A percentile compares a stretch with the other conserved stretches of the same genome.
Evolutionary conservation across 306 rosid genomes (phyloP).

Genomic region (Cicer cuneatum): DNA sequence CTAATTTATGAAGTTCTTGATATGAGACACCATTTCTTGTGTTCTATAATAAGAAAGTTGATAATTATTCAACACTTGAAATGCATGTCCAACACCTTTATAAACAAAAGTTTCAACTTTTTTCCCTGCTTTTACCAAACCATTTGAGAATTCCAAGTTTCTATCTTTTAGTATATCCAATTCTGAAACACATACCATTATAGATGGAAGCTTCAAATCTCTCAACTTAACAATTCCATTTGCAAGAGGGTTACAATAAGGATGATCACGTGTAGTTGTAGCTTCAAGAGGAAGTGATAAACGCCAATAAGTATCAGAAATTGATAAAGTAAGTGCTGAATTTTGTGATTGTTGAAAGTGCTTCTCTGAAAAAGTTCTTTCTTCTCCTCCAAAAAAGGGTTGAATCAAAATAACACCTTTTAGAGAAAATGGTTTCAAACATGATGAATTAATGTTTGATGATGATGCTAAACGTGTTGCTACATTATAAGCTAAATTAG

Average conservation of each 20-base stretch:
- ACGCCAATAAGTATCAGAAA: constrained; percentile 77
- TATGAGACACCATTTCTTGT: constrained; percentile 67
- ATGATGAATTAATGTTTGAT: background rate
- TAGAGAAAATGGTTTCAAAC: constrained; percentile 49
- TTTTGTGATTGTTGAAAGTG: constrained; percentile 52
- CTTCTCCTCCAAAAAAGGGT: constrained; percentile 91
- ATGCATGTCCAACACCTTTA: constrained; percentile 85
- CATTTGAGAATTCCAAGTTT: constrained; percentile 66
- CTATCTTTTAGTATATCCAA: constrained; percentile 75
- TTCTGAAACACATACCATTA: constrained; percentile 76
- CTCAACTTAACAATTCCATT: constrained; percentile 51
- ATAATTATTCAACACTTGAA: constrained; percentile 75
- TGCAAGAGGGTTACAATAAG: constrained; percentile 73
- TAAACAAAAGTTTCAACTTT: constrained; percentile 59
- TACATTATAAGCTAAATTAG: constrained; percentile 80
- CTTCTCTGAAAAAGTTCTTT: constrained; percentile 68
- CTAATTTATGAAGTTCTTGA: constrained; percentile 50
- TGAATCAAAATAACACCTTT: constrained; percentile 77
- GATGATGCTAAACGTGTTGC: constrained; percentile 51
- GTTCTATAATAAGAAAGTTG: constrained; percentile 58
- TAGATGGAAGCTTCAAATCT: constrained; percentile 54
- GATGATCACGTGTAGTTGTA: constrained; percentile 67
- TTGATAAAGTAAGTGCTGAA: constrained; percentile 65
- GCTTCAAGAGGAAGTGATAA: constrained; percentile 73
- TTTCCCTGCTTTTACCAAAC: constrained; percentile 65